Conservation (phyloP, 225 moss, liverwort and hornwort species). For the Takakia lepidozioides region DNA sequence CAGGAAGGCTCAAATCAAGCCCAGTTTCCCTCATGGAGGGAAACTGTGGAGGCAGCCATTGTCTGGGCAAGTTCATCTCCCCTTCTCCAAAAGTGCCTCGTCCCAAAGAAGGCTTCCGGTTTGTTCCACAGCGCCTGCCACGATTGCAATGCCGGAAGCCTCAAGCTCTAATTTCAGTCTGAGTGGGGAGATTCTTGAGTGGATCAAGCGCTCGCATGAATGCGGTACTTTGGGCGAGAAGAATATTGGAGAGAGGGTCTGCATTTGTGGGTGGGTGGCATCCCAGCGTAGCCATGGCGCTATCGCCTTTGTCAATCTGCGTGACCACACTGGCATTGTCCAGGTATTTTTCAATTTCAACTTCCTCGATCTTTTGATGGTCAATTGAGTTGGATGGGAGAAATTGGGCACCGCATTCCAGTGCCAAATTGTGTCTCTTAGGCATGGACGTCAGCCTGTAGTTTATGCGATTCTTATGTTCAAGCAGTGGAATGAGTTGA, state of each 20-base stretch:
- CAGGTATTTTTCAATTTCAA: slow-evolving; percentile 37
- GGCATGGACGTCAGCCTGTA: background rate
- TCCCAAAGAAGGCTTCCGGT: slow-evolving; percentile 14
- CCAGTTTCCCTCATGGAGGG: too few species aligned
- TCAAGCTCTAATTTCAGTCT: slow-evolving; percentile 15
- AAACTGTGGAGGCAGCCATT: slow-evolving; percentile 24
- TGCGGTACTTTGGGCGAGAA: slow-evolving; percentile 47
- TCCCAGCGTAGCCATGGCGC: slow-evolving; percentile 93
- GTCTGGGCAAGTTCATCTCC: slow-evolving; percentile 9
- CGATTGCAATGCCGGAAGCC: slow-evolving; percentile 11
- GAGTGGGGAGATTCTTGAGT: slow-evolving; percentile 25
- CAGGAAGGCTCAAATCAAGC: slow-evolving; percentile 6
- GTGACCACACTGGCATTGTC: slow-evolving; percentile 92
- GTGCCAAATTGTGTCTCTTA: too few species aligned
- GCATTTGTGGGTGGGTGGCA: slow-evolving; percentile 94
- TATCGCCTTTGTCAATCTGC: slow-evolving; percentile 84
- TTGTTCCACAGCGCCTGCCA: slow-evolving; percentile 31
- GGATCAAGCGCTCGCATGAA: slow-evolving; percentile 39
- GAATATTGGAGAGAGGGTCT: slow-evolving; percentile 64
- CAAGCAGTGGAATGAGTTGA: background rate
- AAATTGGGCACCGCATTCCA: too few species aligned
- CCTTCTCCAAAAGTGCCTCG: slow-evolving; percentile 22
- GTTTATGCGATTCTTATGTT: too few species aligned
- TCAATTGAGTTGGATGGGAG: background rate
- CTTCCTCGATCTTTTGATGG: background rate